Evolutionary conservation across 2,329 filamentous ascomycete species (phyloP), one percentile per base, ranked within the genome.

Genomic region (Knufia fluminis): DNA sequence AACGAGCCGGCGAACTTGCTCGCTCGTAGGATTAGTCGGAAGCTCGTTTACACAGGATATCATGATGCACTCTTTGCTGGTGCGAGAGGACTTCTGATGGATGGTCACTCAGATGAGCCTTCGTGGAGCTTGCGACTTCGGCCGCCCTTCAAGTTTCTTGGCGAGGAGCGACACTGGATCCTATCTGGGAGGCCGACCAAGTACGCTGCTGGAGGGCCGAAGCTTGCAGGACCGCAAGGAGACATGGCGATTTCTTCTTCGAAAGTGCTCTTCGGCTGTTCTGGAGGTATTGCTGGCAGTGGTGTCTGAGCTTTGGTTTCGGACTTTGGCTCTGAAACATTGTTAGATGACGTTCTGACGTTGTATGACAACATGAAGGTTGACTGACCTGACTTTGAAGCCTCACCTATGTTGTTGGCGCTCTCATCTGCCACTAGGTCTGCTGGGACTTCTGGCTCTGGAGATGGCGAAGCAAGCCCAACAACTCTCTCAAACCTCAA

Each of bases 401-500:
- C 26, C 6, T 28, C 26, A 28, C 6, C 6, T 28, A 12, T 28
- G 26, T 28, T 12, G 26, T 6, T 12, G 26, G 26, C 26, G 26
- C 26, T 12, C 12, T 12, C 26, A 28, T 28, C 26, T 28, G 26
- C 26, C 26, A 28, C 26, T 12, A 12, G 12, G 6, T 6, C 26
- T 6, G 12, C 26, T 12, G 26, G 26, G 12, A 12, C 26, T 28
- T 28, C 26, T 28, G 26, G 26, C 12, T 28, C 26, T 6, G 26
- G 26, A 28, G 26, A 28, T 28, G 26, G 26, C 6, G 26, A 28
- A 12, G 26, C 48, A 31, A 46, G 31, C 9, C 31, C 48, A 2
- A 50, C 20, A 23, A 32, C 48, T 38, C 48, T 48, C 49, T 50
- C 46, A 31, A 50, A 46, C 8, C 38, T 22, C 41, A 38, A 2